These are phyloP conservation scores for Artomyces pyxidatus DNA, from an alignment of 768 basidiomycete genomes.

Conservation along the genomic window DNA sequence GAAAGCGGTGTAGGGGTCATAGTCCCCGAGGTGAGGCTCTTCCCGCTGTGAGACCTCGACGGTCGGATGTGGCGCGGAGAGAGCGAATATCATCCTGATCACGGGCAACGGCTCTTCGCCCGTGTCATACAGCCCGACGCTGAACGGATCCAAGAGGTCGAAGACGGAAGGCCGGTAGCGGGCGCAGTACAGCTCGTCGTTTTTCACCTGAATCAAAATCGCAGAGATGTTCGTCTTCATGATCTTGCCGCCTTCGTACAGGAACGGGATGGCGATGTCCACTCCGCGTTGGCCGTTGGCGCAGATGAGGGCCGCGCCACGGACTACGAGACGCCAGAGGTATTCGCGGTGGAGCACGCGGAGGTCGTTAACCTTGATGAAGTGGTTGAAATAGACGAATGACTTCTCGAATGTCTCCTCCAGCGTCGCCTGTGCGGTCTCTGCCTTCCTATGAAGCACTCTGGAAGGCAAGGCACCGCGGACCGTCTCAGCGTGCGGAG, in stretches of 20 bases:
- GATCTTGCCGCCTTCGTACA: not conserved
- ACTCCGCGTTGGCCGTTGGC: not conserved
- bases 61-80: not conserved
- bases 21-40: not conserved
- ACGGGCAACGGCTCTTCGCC: not conserved
- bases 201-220: slow-evolving; percentile 2
- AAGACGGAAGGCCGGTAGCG: not conserved
- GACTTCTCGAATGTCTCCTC: slow-evolving; percentile 15
- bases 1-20: not conserved
- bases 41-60: not conserved
- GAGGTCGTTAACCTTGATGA: not conserved
- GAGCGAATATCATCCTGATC: not conserved
- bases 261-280: not conserved
- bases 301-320: not conserved
- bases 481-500: too few species aligned
- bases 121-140: not conserved
- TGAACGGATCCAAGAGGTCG: not conserved
- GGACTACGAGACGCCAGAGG: not conserved
- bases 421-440: slow-evolving; percentile 9
- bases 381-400: not conserved
- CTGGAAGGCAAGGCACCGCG: too few species aligned
- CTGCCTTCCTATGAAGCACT: too few species aligned
- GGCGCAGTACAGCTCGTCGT: not conserved
- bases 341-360: not conserved
- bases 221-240: not conserved